Evolutionary conservation across 129 eudicot species (phyloP), one percentile per base, ranked within the genome.

Genomic region (Escallonia rubra): DNA sequence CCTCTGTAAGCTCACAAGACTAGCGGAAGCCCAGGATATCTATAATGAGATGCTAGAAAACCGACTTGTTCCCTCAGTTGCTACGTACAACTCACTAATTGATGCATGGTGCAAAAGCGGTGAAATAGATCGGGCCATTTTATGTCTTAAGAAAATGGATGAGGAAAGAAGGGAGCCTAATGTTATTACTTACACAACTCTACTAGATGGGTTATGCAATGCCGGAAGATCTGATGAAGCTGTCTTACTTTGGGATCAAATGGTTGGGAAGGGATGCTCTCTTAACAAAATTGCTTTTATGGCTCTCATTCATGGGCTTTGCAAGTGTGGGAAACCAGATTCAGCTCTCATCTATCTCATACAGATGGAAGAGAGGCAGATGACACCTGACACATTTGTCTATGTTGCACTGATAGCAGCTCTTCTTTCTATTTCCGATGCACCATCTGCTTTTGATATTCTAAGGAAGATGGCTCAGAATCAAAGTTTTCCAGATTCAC

Each of bases 221-320:
- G 81, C 53, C 8, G 84, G 81, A 62, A 84, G 84, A 80, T 81
- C 98, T 43, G 78, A 84, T 45, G 95, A 92, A 16, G 98, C 98
- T 70, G 42, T 86, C 38, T 44, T 65, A 41, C 55, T 86, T 60
- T 92, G 90, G 95, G 67, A 58, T 1, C 68, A 82, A 74, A 89
- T 92, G 95, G 75, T 66, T 52, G 56, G 6, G 39, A 71, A 79
- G n/a, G 82, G 69, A n/a, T 83, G 84, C 57, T 2, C 65, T 7
- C 96, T 90, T n/a, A 92, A 86, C 73, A 67, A 75, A 52, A 84
- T 92, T 57, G 61, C 95, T 72, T 92, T 69, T 75, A 86, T 88
- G 98, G 91, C 89, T 74, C 86, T 92, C 49, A 74, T 92, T 40
- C 75, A 75, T 56, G 98, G 98, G 14, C 95, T 92, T 54, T 88